Evolutionary conservation across 495 filamentous ascomycete species (phyloP).

Genomic region (Lasiosphaeriaceae sp.): DNA sequence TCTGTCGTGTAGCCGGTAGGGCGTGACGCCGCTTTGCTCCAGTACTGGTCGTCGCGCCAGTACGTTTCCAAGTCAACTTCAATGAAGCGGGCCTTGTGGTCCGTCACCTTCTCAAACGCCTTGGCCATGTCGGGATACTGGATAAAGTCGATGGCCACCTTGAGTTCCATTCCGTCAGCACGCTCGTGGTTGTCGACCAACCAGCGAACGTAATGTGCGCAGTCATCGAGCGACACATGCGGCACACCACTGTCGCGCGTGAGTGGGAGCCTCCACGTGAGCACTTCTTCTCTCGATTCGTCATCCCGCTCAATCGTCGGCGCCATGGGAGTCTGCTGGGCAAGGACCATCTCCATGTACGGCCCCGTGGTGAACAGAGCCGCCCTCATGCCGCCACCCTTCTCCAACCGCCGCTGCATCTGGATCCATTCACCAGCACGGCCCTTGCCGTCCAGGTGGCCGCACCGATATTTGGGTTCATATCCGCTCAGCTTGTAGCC

Average conservation of each 20-base stretch:
- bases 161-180: conserved; percentile 49
- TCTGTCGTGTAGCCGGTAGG: conserved; percentile 40
- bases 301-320: conserved; percentile 31
- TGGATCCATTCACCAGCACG: conserved; percentile 50
- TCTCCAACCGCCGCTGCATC: conserved; percentile 31
- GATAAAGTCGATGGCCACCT: conserved; percentile 48
- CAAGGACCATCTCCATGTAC: conserved; percentile 51
- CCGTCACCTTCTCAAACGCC: conserved; percentile 52
- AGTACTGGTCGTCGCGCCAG: conserved; percentile 21
- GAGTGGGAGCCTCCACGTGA: conserved; percentile 46
- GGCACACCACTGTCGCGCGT: conserved; percentile 36
- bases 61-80: conserved; percentile 43
- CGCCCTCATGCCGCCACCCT: conserved; percentile 36
- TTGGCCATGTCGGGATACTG: conserved; percentile 41
- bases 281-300: conserved; percentile 35
- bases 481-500: conserved; percentile 43
- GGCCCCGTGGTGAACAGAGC: conserved; percentile 51
- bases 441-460: conserved; percentile 55
- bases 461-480: conserved; percentile 40
- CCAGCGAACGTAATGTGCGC: conserved; percentile 52
- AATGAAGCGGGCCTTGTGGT: conserved; percentile 42
- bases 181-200: conserved; percentile 49
- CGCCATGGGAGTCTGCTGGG: conserved; percentile 30
- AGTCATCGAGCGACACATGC: conserved; percentile 50
- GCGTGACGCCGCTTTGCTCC: conserved; percentile 11